Evolutionary conservation across 2,329 filamentous ascomycete species (phyloP).

Genomic region (Scopulariopsis brevicaulis): DNA sequence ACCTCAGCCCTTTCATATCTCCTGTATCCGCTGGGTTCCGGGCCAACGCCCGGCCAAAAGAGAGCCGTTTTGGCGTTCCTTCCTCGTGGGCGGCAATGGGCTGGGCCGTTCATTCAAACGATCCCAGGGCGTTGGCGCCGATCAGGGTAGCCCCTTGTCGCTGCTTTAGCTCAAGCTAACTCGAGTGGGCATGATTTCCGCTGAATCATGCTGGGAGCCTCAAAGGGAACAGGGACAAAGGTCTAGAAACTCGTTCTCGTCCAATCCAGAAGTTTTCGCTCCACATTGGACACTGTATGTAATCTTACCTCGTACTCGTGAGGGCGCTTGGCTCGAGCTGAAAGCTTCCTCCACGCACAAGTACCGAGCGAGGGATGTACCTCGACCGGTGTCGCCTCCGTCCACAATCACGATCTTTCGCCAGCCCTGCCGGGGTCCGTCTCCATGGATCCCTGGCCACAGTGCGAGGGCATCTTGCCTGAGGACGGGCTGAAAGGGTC

Average conservation of each 20-base stretch:
- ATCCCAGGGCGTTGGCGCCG: neutral
- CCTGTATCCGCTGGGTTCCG: neutral
- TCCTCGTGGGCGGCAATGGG: neutral
- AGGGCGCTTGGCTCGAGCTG: too few species aligned
- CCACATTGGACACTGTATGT: neutral
- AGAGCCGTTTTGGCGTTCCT: too few species aligned
- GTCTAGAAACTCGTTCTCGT: neutral
- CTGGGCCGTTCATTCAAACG: neutral
- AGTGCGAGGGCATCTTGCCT: neutral
- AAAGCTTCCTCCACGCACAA: too few species aligned
- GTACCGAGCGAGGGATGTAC: too few species aligned
- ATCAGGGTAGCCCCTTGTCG: neutral
- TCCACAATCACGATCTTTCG: neutral
- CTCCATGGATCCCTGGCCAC: neutral
- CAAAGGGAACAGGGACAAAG: neutral
- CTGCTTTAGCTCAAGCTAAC: neutral
- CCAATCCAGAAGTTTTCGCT: neutral
- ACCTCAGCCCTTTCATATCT: neutral
- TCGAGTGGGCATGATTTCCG: neutral
- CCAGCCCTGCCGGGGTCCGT: neutral
- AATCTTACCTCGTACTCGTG: neutral
- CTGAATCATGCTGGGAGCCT: neutral
- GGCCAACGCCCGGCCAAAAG: neutral
- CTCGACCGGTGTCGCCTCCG: neutral
- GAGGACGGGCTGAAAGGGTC: neutral